Conservation (phyloP, 768 basidiomycete species). For the Lactarius hengduanensis region DNA sequence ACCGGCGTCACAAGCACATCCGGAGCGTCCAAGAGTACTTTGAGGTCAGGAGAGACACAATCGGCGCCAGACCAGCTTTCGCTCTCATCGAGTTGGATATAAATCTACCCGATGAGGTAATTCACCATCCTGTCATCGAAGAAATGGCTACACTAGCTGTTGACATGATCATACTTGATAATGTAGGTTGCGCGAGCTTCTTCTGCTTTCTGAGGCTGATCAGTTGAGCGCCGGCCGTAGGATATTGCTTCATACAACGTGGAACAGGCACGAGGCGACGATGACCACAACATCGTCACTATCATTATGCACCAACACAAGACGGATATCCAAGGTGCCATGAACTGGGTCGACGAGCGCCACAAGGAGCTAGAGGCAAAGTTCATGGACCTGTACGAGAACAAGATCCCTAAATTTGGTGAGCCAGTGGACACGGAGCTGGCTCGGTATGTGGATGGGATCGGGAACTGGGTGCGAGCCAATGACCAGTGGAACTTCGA, state of each 20-base stretch:
- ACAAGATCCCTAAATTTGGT: too few species aligned
- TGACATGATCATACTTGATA: slow-evolving; percentile 5
- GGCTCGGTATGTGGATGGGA: too few species aligned
- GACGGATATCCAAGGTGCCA: too few species aligned
- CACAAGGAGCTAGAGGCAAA: too few species aligned
- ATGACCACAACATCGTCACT: slow-evolving; percentile 41
- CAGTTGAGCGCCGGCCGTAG: slow-evolving; percentile 10
- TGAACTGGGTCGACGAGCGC: too few species aligned
- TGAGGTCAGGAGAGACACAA: neutral
- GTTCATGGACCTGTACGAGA: too few species aligned
- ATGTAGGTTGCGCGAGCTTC: neutral
- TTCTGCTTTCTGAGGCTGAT: neutral
- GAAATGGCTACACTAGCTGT: neutral
- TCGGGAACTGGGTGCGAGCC: too few species aligned
- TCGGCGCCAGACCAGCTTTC: neutral
- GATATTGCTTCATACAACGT: slow-evolving; percentile 34
- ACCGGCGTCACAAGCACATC: neutral
- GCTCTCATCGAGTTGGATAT: neutral
- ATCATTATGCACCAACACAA: slow-evolving; percentile 39
- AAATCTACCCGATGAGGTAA: neutral
- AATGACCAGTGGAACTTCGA: too few species aligned
- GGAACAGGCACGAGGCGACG: slow-evolving; percentile 37
- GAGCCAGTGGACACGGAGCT: too few species aligned
- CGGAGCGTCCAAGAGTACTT: slow-evolving; percentile 13
- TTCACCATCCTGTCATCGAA: slow-evolving; percentile 1